Conservation (phyloP, 352 stramenopile species). For the Globisporangium yorkense region DNA sequence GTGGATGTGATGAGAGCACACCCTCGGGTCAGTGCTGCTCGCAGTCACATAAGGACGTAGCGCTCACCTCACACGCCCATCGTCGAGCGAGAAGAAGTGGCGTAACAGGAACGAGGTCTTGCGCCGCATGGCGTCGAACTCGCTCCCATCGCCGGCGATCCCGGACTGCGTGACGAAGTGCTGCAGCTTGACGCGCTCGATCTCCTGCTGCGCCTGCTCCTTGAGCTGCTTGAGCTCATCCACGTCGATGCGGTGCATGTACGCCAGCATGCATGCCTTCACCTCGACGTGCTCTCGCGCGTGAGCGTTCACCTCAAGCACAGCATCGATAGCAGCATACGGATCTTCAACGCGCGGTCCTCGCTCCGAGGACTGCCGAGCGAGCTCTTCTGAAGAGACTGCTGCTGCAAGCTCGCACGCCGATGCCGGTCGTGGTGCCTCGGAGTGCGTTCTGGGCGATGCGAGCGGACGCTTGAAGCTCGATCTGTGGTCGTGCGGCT, state of each 20-base stretch:
- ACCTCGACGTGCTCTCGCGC: constrained; percentile 59
- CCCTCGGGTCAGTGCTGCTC: no score
- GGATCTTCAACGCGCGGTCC: neutral
- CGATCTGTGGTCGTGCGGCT: neutral
- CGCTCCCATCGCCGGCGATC: constrained; percentile 31
- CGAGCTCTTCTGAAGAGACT: neutral
- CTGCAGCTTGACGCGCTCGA: constrained; percentile 35
- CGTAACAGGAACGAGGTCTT: constrained; percentile 70
- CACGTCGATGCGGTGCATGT: constrained; percentile 60
- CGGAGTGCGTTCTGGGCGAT: neutral
- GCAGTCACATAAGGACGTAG: neutral
- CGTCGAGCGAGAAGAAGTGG: constrained; percentile 64
- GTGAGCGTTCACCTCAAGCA: constrained; percentile 19
- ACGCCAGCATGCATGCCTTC: constrained; percentile 59
- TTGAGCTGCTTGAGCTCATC: constrained; percentile 40
- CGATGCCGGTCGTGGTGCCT: neutral
- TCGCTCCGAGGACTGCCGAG: neutral
- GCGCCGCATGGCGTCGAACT: constrained; percentile 38
- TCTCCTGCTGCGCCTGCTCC: constrained; percentile 25
- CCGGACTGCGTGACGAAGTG: constrained; percentile 33
- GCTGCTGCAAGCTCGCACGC: neutral
- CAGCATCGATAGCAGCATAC: neutral
- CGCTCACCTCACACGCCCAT: constrained; percentile 6
- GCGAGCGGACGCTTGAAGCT: constrained; percentile 6
- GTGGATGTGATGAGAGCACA: no score